Conservation (phyloP, 257 asterid genomes). For the Solanum verrucosum region DNA sequence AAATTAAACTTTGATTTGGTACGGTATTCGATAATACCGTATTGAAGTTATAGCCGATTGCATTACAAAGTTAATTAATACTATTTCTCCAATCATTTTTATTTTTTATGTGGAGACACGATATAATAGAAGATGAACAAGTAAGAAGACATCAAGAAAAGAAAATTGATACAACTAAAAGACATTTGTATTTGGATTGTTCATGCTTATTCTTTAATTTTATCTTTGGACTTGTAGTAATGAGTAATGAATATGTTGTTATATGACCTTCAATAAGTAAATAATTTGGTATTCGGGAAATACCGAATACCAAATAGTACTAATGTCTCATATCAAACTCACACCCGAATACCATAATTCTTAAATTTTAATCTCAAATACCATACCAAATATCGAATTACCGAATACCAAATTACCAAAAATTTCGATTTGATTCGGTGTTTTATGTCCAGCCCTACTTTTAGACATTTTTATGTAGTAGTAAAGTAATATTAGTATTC, state of each 20-base stretch:
- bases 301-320: too few relatives aligned
- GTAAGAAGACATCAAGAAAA: neutral
- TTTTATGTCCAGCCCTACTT: too few relatives aligned
- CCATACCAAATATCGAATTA: too few relatives aligned
- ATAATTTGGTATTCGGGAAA: neutral
- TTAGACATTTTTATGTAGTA: neutral
- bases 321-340: too few relatives aligned
- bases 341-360: too few relatives aligned
- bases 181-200: neutral
- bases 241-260: neutral
- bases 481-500: neutral
- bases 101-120: neutral
- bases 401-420: too few relatives aligned
- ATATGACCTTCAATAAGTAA: neutral
- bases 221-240: neutral
- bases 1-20: neutral
- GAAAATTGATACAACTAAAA: neutral
- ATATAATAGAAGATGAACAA: neutral
- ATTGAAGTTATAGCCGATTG: neutral
- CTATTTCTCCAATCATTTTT: neutral
- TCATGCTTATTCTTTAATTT: neutral
- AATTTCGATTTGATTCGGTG: too few relatives aligned
- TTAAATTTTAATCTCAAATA: too few relatives aligned
- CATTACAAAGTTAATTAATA: too few relatives aligned
- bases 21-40: too few relatives aligned